phyloP scores from a whole-genome alignment of 768 basidiomycete species.

The Naganishia antarctica region DNA sequence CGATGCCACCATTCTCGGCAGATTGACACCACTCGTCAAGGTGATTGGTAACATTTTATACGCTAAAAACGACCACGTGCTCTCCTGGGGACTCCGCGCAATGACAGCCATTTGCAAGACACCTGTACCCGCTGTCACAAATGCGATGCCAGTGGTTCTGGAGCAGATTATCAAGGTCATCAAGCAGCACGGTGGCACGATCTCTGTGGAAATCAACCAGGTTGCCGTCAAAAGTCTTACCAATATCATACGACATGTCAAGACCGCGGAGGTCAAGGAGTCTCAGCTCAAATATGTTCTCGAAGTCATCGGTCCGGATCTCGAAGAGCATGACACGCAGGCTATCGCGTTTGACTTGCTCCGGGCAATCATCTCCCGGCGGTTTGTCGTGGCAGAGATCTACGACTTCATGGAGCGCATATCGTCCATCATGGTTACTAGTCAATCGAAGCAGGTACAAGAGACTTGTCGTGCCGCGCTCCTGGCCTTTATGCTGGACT shows the following conservation, averaged over 20 bases:
- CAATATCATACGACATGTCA: slow-evolving; percentile 80
- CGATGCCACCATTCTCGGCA: slow-evolving; percentile 66
- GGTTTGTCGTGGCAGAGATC: slow-evolving; percentile 89
- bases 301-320: slow-evolving; percentile 76
- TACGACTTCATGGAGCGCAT: slow-evolving; percentile 95
- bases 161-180: slow-evolving; percentile 78
- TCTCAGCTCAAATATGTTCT: slow-evolving; percentile 81
- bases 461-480: slow-evolving; percentile 82
- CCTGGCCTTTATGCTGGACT: slow-evolving; percentile 91
- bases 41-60: slow-evolving; percentile 89
- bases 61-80: slow-evolving; percentile 68
- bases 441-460: slow-evolving; percentile 82
- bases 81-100: slow-evolving; percentile 70
- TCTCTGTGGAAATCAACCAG: slow-evolving; percentile 81
- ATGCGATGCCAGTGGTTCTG: slow-evolving; percentile 74
- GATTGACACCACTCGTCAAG: slow-evolving; percentile 78
- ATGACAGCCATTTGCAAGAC: slow-evolving; percentile 75
- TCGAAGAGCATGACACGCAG: slow-evolving; percentile 84
- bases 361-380: slow-evolving; percentile 81
- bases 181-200: slow-evolving; percentile 70
- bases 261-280: slow-evolving; percentile 74
- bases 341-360: slow-evolving; percentile 79
- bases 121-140: slow-evolving; percentile 68
- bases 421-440: slow-evolving; percentile 86
- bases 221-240: slow-evolving; percentile 81